A percentile compares a stretch with the other conserved stretches of the same genome.
These are phyloP conservation scores for Rauvolfia tetraphylla DNA, from an alignment of 257 asterid species.

Conservation along the genomic window DNA sequence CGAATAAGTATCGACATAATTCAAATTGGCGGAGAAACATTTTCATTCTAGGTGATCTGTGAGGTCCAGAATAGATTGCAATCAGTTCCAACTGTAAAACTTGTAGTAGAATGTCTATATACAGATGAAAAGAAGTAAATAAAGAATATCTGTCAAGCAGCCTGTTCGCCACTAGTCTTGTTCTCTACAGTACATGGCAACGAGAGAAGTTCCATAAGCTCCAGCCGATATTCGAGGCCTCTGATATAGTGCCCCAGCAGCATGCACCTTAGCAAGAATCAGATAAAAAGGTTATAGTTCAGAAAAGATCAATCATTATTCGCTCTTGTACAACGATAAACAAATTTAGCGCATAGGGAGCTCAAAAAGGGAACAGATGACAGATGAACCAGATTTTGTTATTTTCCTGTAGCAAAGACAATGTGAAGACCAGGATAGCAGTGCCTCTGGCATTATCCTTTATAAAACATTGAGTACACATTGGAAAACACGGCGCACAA, in stretches of 20 bases:
- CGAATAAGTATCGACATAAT: not conserved
- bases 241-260: conserved; percentile 87
- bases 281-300: conserved; percentile 4
- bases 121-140: conserved; percentile 16
- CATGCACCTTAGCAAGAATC: conserved; percentile 69
- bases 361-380: not conserved
- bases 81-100: not conserved
- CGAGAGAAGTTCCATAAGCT: conserved; percentile 67
- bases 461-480: not conserved
- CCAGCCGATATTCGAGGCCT: conserved; percentile 79
- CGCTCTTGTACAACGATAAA: not conserved
- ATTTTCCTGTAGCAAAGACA: not conserved
- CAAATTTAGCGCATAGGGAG: not conserved
- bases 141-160: conserved; percentile 17
- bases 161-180: conserved; percentile 29
- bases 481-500: not conserved
- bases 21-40: not conserved
- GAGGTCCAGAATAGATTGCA: not conserved
- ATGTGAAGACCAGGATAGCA: not conserved
- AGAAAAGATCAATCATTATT: conserved; percentile 1
- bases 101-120: not conserved
- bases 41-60: not conserved
- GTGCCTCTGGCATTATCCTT: not conserved
- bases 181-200: conserved; percentile 36
- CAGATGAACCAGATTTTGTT: not conserved